Conservation (phyloP, 2,329 filamentous ascomycete genomes). For the Capronia epimyces region DNA sequence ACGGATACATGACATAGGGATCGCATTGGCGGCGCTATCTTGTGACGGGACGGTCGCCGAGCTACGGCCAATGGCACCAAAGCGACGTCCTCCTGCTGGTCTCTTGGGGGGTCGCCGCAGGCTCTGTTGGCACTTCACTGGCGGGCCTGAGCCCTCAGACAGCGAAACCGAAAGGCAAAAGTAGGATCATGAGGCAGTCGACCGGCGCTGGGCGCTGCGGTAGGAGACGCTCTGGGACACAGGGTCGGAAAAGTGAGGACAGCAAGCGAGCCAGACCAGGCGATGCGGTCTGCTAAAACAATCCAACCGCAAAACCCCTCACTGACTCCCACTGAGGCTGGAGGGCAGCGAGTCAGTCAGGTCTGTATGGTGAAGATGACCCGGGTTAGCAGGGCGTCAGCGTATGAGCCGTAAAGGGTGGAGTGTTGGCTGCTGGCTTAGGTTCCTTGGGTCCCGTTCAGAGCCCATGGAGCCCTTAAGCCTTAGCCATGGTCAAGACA, state of each 20-base stretch:
- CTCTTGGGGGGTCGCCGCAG: background rate
- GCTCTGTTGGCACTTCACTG: slow-evolving; percentile 5
- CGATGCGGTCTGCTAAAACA: slow-evolving; percentile 18
- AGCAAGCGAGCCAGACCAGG: slow-evolving; percentile 20
- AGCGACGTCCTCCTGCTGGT: slow-evolving; percentile 15
- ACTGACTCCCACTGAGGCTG: slow-evolving; percentile 10
- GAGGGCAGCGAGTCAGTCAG: slow-evolving; percentile 12
- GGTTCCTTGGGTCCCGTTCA: slow-evolving; percentile 15
- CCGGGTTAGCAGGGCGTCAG: slow-evolving; percentile 13
- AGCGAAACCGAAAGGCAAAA: slow-evolving; percentile 4
- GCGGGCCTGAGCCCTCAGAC: slow-evolving; percentile 4
- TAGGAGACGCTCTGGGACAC: background rate
- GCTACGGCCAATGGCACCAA: slow-evolving; percentile 13
- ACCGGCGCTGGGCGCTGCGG: slow-evolving; percentile 10
- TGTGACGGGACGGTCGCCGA: slow-evolving; percentile 18
- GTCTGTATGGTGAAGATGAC: slow-evolving; percentile 22
- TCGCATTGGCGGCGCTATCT: slow-evolving; percentile 15
- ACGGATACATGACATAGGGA: background rate
- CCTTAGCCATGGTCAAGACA: slow-evolving; percentile 19
- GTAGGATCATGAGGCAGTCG: slow-evolving; percentile 16
- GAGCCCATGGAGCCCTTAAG: slow-evolving; percentile 20
- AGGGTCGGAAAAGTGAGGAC: slow-evolving; percentile 21
- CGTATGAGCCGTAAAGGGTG: slow-evolving; percentile 12
- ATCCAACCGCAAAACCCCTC: slow-evolving; percentile 21
- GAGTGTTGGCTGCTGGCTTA: slow-evolving; percentile 11